Evolutionary conservation across 495 filamentous ascomycete genomes (phyloP).

Genomic region (Cercophora samala): DNA sequence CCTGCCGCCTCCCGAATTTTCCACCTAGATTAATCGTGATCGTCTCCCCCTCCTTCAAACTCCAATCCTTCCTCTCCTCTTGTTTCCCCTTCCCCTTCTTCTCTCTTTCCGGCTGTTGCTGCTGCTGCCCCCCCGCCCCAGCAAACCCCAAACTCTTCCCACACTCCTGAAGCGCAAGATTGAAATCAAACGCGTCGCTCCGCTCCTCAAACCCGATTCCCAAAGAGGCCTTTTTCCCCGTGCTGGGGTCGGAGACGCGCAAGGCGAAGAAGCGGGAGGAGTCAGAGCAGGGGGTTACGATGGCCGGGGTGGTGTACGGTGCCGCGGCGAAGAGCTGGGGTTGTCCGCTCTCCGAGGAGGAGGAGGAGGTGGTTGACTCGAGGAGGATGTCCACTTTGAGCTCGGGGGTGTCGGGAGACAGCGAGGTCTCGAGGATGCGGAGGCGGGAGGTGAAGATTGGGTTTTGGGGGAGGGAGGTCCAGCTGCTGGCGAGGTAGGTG

Average conservation of each 20-base stretch:
- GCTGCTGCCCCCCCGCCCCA: conserved; percentile 13
- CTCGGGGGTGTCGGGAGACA: conserved; percentile 27
- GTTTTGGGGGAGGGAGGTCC: conserved; percentile 66
- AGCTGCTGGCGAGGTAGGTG: conserved; percentile 69
- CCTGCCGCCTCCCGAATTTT: conserved; percentile 42
- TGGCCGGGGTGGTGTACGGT: conserved; percentile 57
- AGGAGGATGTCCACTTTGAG: conserved; percentile 67
- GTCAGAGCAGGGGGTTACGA: conserved; percentile 71
- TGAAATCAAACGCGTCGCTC: conserved; percentile 77
- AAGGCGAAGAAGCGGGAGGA: conserved; percentile 76
- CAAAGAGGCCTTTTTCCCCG: conserved; percentile 65
- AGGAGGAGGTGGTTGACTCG: conserved; percentile 60
- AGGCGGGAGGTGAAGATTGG: conserved; percentile 80
- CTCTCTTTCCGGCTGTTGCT: conserved; percentile 15
- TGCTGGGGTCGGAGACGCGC: conserved; percentile 66
- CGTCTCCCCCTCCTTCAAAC: conserved; percentile 79
- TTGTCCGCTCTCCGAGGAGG: not conserved
- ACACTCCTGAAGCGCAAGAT: conserved; percentile 72
- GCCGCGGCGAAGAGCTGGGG: conserved; percentile 67
- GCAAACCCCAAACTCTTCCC: conserved; percentile 53
- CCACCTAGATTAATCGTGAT: conserved; percentile 73
- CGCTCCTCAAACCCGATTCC: conserved; percentile 86
- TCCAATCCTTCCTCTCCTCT: conserved; percentile 65
- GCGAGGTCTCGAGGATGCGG: conserved; percentile 71
- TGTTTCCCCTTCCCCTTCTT: conserved; percentile 31